Evolutionary conservation across 139 green algal species (phyloP).

Genomic region (Chlorokybus atmophyticus): DNA sequence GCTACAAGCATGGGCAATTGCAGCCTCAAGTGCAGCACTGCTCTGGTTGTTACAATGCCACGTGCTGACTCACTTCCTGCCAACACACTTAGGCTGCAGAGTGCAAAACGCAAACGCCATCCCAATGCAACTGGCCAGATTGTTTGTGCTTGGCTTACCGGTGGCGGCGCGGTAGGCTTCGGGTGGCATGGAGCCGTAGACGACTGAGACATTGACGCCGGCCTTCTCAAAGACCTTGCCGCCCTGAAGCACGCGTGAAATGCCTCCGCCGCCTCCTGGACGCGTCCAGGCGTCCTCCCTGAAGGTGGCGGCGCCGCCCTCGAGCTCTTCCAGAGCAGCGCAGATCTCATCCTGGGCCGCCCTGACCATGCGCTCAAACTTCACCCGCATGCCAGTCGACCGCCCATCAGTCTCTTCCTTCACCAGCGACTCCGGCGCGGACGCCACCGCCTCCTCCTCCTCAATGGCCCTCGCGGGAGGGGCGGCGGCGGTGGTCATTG

Average conservation of each 20-base stretch:
- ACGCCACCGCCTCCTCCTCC: slow-evolving; percentile 32
- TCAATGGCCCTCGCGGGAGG: too few species aligned
- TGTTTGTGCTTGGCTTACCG: slow-evolving; percentile 21
- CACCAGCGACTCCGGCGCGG: slow-evolving; percentile 26
- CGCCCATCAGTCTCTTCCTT: slow-evolving; percentile 1
- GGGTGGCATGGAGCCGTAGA: slow-evolving; percentile 93
- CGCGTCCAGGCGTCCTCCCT: slow-evolving; percentile 82
- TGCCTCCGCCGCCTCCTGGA: slow-evolving; percentile 78
- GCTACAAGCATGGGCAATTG: too few species aligned
- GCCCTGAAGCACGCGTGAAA: slow-evolving; percentile 81
- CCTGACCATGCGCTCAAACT: slow-evolving; percentile 76
- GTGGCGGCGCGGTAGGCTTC: slow-evolving; percentile 88
- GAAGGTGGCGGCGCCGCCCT: slow-evolving; percentile 75
- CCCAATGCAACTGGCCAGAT: too few species aligned
- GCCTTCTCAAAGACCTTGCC: slow-evolving; percentile 91
- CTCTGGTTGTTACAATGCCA: too few species aligned
- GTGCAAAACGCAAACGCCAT: too few species aligned
- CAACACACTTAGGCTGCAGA: too few species aligned
- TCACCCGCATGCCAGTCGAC: slow-evolving; percentile 48
- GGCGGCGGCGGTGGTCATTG: too few species aligned
- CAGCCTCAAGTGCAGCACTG: too few species aligned
- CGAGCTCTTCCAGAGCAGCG: slow-evolving; percentile 69
- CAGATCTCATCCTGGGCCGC: slow-evolving; percentile 78
- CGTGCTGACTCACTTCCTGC: too few species aligned
- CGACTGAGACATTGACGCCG: slow-evolving; percentile 85